These are phyloP conservation scores for Paecilomyces dactylethromorphus DNA, from an alignment of 2,329 filamentous ascomycete genomes.

Conservation along the genomic window DNA sequence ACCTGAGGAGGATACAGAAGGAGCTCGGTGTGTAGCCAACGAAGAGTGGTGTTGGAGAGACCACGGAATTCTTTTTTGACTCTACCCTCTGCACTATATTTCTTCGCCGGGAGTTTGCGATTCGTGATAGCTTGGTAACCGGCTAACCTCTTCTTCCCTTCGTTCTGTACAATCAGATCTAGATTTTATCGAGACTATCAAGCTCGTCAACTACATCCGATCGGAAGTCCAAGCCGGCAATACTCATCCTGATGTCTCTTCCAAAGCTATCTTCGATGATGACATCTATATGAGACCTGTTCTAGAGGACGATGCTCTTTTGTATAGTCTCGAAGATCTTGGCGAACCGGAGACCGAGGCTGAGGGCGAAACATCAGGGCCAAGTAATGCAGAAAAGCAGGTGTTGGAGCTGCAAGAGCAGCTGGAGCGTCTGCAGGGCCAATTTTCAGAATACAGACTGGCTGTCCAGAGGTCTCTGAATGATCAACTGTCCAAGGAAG, in stretches of 20 bases:
- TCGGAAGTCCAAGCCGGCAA: conserved; percentile 42
- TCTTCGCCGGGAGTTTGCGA: not conserved
- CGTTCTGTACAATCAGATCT: conserved; percentile 43
- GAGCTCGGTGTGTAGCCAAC: conserved; percentile 36
- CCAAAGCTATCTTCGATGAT: conserved; percentile 59
- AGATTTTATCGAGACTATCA: conserved; percentile 68
- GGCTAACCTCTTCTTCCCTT: conserved; percentile 11
- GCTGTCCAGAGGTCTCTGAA: conserved; percentile 62
- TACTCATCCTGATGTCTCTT: conserved; percentile 50
- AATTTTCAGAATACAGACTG: conserved; percentile 60
- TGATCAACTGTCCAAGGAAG: conserved; percentile 56
- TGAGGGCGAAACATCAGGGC: conserved; percentile 3
- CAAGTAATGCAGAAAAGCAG: conserved; percentile 36
- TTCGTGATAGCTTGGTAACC: not conserved
- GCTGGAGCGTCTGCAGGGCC: conserved; percentile 51
- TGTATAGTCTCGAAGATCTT: conserved; percentile 82
- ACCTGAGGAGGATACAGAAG: conserved; percentile 57
- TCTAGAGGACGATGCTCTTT: conserved; percentile 79
- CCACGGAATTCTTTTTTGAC: conserved; percentile 6
- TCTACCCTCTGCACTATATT: conserved; percentile 14
- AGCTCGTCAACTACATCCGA: conserved; percentile 64
- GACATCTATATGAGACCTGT: conserved; percentile 79
- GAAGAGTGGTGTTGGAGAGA: conserved; percentile 2
- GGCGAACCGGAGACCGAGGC: conserved; percentile 28
- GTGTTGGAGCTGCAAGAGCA: conserved; percentile 57